A percentile compares a stretch with the other conserved stretches of the same genome.
Conservation (phyloP, 192 early-diverging fungal species). For the Coemansia sp. region DNA sequence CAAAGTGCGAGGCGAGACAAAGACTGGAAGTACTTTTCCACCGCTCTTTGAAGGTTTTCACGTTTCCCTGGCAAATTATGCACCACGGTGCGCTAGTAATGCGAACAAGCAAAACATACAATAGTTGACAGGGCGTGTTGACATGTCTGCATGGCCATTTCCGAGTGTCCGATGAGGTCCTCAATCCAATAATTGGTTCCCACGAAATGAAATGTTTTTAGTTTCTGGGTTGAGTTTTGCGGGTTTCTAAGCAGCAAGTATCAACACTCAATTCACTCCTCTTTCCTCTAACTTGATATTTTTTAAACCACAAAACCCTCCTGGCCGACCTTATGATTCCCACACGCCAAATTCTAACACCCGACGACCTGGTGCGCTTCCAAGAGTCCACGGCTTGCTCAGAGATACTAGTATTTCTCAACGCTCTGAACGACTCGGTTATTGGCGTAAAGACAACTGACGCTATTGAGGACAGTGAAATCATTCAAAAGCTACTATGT, state of each 20-base stretch:
- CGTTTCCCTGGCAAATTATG: not conserved
- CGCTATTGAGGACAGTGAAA: conserved; percentile 55
- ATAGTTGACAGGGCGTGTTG: not conserved
- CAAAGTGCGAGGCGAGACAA: not conserved
- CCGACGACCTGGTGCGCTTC: conserved; percentile 83
- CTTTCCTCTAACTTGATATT: not conserved
- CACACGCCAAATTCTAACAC: conserved; percentile 71
- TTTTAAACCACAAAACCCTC: not conserved
- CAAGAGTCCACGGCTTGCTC: conserved; percentile 65
- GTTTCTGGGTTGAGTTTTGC: not conserved
- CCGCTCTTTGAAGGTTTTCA: not conserved
- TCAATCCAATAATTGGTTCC: not conserved
- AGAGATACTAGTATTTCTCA: conserved; percentile 72
- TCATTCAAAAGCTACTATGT: conserved; percentile 63
- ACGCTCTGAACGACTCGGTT: conserved; percentile 73
- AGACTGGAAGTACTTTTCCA: not conserved
- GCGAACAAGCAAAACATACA: not conserved
- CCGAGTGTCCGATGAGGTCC: conserved; percentile 3
- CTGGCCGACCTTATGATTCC: conserved; percentile 32
- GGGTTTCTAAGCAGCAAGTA: not conserved
- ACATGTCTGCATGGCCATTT: not conserved
- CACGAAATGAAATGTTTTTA: not conserved
- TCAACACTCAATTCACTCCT: not conserved
- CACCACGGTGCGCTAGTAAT: not conserved
- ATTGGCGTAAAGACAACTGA: conserved; percentile 64